These are phyloP conservation scores for Hyaloscypha bicolor DNA, from an alignment of 495 filamentous ascomycete species.

Conservation along the genomic window DNA sequence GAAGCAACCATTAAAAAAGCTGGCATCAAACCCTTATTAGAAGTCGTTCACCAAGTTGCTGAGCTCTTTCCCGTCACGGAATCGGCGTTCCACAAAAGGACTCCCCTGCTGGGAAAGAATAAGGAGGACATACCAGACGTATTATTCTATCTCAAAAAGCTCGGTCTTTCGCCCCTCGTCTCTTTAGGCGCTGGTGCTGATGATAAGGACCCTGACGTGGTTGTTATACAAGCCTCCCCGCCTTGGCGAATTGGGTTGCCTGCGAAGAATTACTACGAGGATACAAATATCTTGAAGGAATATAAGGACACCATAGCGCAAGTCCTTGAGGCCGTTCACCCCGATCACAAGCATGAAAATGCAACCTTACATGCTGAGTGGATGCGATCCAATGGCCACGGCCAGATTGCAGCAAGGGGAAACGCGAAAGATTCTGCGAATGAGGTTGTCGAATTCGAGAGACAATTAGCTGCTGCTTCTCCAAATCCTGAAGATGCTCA, in stretches of 20 bases:
- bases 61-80: constrained; percentile 49
- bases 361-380: constrained; percentile 11
- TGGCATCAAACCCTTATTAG: constrained; percentile 54
- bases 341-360: constrained; percentile 25
- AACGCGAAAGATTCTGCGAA: constrained; percentile 17
- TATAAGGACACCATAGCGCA: constrained; percentile 53
- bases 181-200: constrained; percentile 51
- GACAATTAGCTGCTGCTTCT: constrained; percentile 58
- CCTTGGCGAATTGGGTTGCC: constrained; percentile 60
- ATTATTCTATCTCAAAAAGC: constrained; percentile 50
- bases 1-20: constrained; percentile 52
- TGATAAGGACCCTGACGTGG: constrained; percentile 66
- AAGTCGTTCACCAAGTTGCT: constrained; percentile 54
- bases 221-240: constrained; percentile 57
- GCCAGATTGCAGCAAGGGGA: constrained; percentile 29
- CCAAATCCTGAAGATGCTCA: constrained; percentile 59
- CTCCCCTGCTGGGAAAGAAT: constrained; percentile 34
- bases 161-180: constrained; percentile 53
- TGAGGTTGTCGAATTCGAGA: constrained; percentile 60
- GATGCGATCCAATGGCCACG: constrained; percentile 2
- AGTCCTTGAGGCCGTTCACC: constrained; percentile 34
- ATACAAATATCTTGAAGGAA: constrained; percentile 51
- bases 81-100: constrained; percentile 26
- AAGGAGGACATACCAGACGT: constrained; percentile 51
- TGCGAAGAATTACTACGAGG: constrained; percentile 66